Conservation (phyloP, 1,139 yeast species). For the Citeromyces hawaiiensis region DNA sequence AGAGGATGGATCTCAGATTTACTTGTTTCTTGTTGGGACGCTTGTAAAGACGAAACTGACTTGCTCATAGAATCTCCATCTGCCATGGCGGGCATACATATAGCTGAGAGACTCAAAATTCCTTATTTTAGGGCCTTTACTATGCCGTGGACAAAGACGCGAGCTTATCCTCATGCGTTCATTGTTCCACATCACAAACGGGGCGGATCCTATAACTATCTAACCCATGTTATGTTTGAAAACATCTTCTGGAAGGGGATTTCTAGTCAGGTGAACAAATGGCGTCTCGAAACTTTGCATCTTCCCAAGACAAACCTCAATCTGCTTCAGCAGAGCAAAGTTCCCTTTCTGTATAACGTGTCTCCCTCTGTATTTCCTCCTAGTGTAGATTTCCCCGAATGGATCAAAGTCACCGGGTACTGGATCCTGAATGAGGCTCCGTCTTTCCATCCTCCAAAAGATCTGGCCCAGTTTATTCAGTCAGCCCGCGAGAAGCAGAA, state of each 20-base stretch:
- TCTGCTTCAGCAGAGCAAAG: conserved; percentile 58
- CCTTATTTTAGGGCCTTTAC: conserved; percentile 94
- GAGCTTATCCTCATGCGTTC: conserved; percentile 94
- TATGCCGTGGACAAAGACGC: conserved; percentile 96
- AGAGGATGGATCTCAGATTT: conserved; percentile 71
- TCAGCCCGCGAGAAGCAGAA: conserved; percentile 46
- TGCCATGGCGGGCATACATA: conserved; percentile 90
- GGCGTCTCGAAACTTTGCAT: conserved; percentile 62
- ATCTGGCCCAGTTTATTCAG: conserved; percentile 45
- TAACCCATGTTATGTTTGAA: conserved; percentile 88
- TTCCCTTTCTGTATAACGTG: conserved; percentile 82
- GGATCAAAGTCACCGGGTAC: conserved; percentile 91
- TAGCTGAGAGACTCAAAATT: conserved; percentile 81
- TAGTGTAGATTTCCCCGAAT: conserved; percentile 83
- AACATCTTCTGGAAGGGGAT: conserved; percentile 91
- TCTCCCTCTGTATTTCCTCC: conserved; percentile 87
- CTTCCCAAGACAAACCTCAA: conserved; percentile 61
- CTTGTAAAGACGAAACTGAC: conserved; percentile 67
- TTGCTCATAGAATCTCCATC: conserved; percentile 86
- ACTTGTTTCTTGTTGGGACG: conserved; percentile 63
- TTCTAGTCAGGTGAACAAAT: conserved; percentile 73
- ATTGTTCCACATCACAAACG: conserved; percentile 87
- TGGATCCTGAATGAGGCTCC: conserved; percentile 65
- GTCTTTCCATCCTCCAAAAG: conserved; percentile 46
- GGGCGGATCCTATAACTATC: conserved; percentile 85